Percentiles rank a stretch among this genome's conserved stretches.
These are phyloP conservation scores for Solanum corneliomulleri DNA, from an alignment of 257 asterid species.

Conservation along the genomic window DNA sequence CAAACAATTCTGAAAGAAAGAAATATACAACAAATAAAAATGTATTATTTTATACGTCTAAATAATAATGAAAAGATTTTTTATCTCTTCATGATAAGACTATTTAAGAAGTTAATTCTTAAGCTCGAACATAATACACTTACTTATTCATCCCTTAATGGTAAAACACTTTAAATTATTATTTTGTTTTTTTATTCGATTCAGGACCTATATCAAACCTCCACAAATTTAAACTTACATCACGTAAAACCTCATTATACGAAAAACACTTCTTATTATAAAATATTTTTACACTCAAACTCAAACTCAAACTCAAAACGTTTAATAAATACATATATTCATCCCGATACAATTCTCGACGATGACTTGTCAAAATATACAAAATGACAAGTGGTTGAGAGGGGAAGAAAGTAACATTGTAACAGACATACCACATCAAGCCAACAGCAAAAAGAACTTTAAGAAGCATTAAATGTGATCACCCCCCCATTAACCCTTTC, in stretches of 20 bases:
- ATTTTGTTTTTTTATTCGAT: not conserved
- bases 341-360: not conserved
- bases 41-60: not conserved
- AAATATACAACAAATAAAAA: too few species aligned
- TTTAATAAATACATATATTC: not conserved
- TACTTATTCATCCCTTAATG: not conserved
- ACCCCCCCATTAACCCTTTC: not conserved
- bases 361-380: not conserved
- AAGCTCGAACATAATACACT: not conserved
- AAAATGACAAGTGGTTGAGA: slow-evolving; percentile 7
- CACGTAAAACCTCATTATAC: not conserved
- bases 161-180: not conserved
- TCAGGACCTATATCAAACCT: not conserved
- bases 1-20: too few species aligned
- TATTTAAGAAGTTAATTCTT: not conserved
- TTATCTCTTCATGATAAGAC: not conserved
- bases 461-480: slow-evolving; percentile 11
- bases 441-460: slow-evolving; percentile 12
- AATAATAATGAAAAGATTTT: not conserved
- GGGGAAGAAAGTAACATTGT: slow-evolving; percentile 13
- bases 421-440: slow-evolving; percentile 21
- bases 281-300: not conserved
- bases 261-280: not conserved
- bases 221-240: not conserved
- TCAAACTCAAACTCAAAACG: not conserved